Percentiles rank a stretch among this genome's conserved stretches.
Conservation (phyloP, 2,329 filamentous ascomycete genomes). For the Ophiostoma australiae region DNA sequence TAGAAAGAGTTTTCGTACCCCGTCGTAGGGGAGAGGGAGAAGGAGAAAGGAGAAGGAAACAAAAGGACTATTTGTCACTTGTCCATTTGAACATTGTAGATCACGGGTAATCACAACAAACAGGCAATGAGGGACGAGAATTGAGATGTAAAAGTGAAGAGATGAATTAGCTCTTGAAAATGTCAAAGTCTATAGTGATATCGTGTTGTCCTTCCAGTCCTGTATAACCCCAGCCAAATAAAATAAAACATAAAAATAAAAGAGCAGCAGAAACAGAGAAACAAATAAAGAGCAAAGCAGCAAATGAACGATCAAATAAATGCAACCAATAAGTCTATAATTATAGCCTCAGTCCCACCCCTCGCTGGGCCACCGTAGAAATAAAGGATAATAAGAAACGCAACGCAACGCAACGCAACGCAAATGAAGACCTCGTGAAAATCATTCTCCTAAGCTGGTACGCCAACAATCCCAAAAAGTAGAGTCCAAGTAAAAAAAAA, state of each 20-base stretch:
- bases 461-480: slow-evolving; percentile 3
- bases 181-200: slow-evolving; percentile 18
- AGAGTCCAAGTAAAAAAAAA: not conserved
- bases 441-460: slow-evolving; percentile 7
- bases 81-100: not conserved
- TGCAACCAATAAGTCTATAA: slow-evolving; percentile 2
- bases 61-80: no score
- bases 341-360: not conserved
- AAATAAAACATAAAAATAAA: not conserved
- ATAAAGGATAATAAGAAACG: not conserved
- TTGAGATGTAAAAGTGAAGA: not conserved
- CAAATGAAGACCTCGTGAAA: not conserved
- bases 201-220: slow-evolving; percentile 10
- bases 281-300: not conserved
- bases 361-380: not conserved
- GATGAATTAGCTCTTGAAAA: slow-evolving; percentile 1
- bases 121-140: not conserved
- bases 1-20: not conserved
- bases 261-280: not conserved
- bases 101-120: not conserved
- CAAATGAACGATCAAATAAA: not conserved
- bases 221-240: slow-evolving; percentile 4
- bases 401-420: not conserved
- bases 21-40: not conserved
- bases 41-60: not conserved